These are phyloP conservation scores for Sugiyamaella boreocaroliniensis DNA, from an alignment of 805 yeast genomes.

Conservation along the genomic window DNA sequence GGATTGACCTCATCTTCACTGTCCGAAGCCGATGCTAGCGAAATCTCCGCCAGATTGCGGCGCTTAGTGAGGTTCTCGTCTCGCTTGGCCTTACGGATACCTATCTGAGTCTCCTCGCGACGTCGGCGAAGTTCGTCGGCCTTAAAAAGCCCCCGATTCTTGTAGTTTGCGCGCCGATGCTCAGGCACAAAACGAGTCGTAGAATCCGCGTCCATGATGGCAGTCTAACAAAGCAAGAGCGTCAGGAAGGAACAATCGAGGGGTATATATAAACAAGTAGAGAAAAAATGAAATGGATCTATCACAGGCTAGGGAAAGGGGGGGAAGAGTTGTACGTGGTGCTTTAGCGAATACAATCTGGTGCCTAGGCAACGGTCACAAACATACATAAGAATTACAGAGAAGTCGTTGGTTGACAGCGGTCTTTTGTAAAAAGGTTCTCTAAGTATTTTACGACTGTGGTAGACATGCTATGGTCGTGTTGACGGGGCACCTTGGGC, in stretches of 20 bases:
- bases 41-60: conserved; percentile 58
- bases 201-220: conserved; percentile 21
- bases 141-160: conserved; percentile 87
- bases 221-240: background rate
- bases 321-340: too few relatives aligned
- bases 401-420: too few relatives aligned
- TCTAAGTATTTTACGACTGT: too few relatives aligned
- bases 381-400: too few relatives aligned
- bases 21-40: conserved; percentile 33
- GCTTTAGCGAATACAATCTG: too few relatives aligned
- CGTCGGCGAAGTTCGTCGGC: conserved; percentile 97
- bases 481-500: too few relatives aligned
- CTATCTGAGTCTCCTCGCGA: conserved; percentile 95
- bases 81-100: conserved; percentile 90
- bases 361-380: too few relatives aligned
- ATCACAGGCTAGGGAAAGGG: too few relatives aligned
- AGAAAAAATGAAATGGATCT: conserved; percentile 1
- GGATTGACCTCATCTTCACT: conserved; percentile 47
- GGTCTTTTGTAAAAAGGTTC: too few relatives aligned
- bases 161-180: conserved; percentile 93
- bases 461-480: too few relatives aligned
- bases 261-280: background rate
- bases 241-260: background rate
- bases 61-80: conserved; percentile 93
- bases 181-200: conserved; percentile 75